Conservation (phyloP, 257 asterid species). For the Handroanthus guayacan region DNA sequence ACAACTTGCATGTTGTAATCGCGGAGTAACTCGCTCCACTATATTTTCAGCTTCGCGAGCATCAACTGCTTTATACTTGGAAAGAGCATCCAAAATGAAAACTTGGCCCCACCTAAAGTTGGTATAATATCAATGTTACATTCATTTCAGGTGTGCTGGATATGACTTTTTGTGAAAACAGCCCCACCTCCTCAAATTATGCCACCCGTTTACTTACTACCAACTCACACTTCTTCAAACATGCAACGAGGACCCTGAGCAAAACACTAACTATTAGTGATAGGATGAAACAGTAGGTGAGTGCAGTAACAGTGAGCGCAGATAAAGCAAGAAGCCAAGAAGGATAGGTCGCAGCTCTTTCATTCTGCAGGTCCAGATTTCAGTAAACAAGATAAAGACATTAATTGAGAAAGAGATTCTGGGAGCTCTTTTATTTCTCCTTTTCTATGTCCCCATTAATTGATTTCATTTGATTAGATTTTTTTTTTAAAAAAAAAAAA, state of each 20-base stretch:
- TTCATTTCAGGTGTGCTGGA: slow-evolving; percentile 10
- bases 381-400: background rate
- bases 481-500: too few species aligned
- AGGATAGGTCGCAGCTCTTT: background rate
- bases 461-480: slow-evolving; percentile 17
- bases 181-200: too few species aligned
- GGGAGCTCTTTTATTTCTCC: slow-evolving; percentile 12
- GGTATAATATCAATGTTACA: slow-evolving; percentile 22
- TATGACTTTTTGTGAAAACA: background rate
- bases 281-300: too few species aligned
- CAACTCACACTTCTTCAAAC: background rate
- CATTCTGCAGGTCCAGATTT: background rate
- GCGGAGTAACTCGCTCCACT: slow-evolving; percentile 97
- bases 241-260: slow-evolving; percentile 7
- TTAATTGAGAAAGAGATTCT: slow-evolving; percentile 15
- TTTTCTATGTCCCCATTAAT: slow-evolving; percentile 9
- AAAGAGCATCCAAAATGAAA: slow-evolving; percentile 97
- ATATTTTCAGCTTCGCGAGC: slow-evolving; percentile 99
- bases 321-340: slow-evolving; percentile 13
- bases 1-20: slow-evolving; percentile 97
- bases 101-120: slow-evolving; percentile 98
- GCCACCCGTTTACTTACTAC: background rate
- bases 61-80: slow-evolving; percentile 90
- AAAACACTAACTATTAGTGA: background rate
- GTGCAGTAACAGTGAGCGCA: slow-evolving; percentile 26